These are phyloP conservation scores for Centrapalus pauciflorus DNA, from an alignment of 129 eudicot species.

Conservation along the genomic window DNA sequence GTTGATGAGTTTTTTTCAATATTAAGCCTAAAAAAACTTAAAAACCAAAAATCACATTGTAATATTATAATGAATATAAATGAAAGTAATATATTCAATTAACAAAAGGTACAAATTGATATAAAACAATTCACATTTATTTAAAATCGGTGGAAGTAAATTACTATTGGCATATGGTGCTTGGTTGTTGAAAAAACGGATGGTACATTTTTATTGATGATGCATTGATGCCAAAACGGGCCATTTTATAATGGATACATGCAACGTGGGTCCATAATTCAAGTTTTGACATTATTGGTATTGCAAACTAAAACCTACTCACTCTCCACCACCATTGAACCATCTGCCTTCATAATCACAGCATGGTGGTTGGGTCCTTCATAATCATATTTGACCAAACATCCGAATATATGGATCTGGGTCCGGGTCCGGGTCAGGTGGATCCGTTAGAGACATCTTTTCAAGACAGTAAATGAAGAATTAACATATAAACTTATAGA, in stretches of 20 bases:
- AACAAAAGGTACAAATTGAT: background rate
- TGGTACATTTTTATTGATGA: slow-evolving; percentile 5
- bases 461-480: too few relatives aligned
- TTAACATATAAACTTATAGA: too few relatives aligned
- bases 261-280: slow-evolving; percentile 14
- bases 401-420: too few relatives aligned
- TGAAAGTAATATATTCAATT: too few relatives aligned
- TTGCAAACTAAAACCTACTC: slow-evolving; percentile 2
- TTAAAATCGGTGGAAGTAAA: background rate
- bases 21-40: too few relatives aligned
- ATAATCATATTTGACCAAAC: too few relatives aligned
- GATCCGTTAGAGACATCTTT: too few relatives aligned
- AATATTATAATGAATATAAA: too few relatives aligned
- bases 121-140: background rate
- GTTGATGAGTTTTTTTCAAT: too few relatives aligned
- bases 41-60: too few relatives aligned
- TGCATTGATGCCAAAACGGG: background rate
- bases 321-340: background rate
- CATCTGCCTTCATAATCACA: background rate
- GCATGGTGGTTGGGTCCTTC: slow-evolving; percentile 6
- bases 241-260: background rate
- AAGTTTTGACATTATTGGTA: slow-evolving; percentile 12
- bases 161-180: background rate
- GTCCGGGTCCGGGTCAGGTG: too few relatives aligned
- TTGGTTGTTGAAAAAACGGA: slow-evolving; percentile 20